These are phyloP conservation scores for Symmetrospora coprosmae DNA, from an alignment of 768 basidiomycete genomes.

Conservation along the genomic window DNA sequence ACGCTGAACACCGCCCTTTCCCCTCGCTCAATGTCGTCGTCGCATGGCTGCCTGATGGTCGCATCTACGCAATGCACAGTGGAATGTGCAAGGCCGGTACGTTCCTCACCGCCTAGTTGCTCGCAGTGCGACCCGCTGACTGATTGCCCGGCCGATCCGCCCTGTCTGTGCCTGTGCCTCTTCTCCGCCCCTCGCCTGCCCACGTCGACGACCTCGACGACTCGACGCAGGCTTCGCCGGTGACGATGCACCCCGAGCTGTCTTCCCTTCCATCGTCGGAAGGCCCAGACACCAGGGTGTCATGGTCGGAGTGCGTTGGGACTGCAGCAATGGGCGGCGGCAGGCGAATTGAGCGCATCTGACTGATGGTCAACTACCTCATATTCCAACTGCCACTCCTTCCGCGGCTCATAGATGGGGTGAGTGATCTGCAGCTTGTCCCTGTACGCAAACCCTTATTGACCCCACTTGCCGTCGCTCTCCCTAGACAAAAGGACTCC, in stretches of 20 bases:
- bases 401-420: too few species aligned
- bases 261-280: slow-evolving; percentile 63
- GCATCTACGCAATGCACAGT: slow-evolving; percentile 57
- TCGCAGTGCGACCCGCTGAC: neutral
- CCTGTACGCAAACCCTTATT: too few species aligned
- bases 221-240: slow-evolving; percentile 42
- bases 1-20: neutral
- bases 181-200: slow-evolving; percentile 19
- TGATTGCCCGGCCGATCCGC: slow-evolving; percentile 24
- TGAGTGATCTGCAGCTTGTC: too few species aligned
- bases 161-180: slow-evolving; percentile 17
- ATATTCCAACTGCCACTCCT: too few species aligned
- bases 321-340: too few species aligned
- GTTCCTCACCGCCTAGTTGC: slow-evolving; percentile 29
- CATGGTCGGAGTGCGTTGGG: slow-evolving; percentile 86
- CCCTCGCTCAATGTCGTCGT: neutral
- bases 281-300: slow-evolving; percentile 87
- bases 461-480: too few species aligned
- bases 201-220: slow-evolving; percentile 43
- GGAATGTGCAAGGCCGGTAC: slow-evolving; percentile 99
- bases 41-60: neutral
- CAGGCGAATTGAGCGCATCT: too few species aligned
- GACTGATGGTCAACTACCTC: too few species aligned
- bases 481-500: slow-evolving; percentile 60
- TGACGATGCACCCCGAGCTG: slow-evolving; percentile 79